A percentile compares a stretch with the other conserved stretches of the same genome.
Conservation (phyloP, 2,329 filamentous ascomycete species). For the Cercospora zeae-maydis region DNA sequence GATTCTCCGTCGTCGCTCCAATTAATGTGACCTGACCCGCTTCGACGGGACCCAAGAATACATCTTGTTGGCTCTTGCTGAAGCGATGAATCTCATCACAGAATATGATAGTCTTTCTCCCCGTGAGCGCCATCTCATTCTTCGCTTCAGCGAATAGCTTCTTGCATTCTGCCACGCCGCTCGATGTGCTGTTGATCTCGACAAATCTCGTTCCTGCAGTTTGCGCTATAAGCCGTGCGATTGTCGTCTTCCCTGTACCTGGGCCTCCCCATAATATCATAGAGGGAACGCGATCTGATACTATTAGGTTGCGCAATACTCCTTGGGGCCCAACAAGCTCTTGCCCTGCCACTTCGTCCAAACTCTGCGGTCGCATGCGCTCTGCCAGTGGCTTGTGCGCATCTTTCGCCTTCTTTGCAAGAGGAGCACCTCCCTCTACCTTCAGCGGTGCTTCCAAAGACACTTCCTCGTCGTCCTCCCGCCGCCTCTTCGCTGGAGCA, state of each 20-base stretch:
- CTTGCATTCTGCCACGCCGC: constrained; percentile 85
- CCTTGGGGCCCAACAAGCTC: constrained; percentile 81
- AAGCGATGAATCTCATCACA: constrained; percentile 96
- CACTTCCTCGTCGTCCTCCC: constrained; percentile 26
- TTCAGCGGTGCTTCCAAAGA: neutral
- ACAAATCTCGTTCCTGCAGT: constrained; percentile 82
- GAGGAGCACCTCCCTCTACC: constrained; percentile 39
- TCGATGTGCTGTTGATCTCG: constrained; percentile 91
- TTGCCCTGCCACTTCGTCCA: constrained; percentile 88
- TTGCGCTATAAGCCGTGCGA: constrained; percentile 82
- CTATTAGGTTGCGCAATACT: constrained; percentile 81
- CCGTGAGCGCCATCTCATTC: constrained; percentile 74
- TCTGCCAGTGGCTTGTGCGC: constrained; percentile 80
- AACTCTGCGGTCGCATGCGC: constrained; percentile 78
- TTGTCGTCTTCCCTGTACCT: constrained; percentile 84
- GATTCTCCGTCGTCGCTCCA: constrained; percentile 95
- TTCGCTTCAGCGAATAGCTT: constrained; percentile 83
- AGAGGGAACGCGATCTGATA: constrained; percentile 78
- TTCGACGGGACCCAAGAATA: constrained; percentile 90
- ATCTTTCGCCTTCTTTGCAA: constrained; percentile 65
- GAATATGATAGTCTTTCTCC: constrained; percentile 90
- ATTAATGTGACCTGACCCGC: constrained; percentile 86
- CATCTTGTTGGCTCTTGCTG: constrained; percentile 87
- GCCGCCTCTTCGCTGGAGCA: constrained; percentile 28
- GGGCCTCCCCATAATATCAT: constrained; percentile 92